A percentile compares a stretch with the other conserved stretches of the same genome.
Conservation (phyloP, 2,329 filamentous ascomycete species). For the Penicillium expansum region DNA sequence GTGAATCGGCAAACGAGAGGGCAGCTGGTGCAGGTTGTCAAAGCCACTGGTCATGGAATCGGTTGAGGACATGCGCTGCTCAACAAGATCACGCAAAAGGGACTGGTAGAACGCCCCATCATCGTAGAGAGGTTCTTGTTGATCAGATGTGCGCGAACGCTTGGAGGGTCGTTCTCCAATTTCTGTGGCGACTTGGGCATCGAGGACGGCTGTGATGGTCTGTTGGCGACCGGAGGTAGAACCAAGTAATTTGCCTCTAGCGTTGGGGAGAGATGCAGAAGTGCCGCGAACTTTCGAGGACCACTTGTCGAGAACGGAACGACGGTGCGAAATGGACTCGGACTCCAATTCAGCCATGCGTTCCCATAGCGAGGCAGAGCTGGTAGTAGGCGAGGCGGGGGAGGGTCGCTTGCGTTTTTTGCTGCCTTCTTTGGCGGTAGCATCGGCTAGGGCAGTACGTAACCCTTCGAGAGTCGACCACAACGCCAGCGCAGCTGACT, state of each 20-base stretch:
- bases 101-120: conserved; percentile 94
- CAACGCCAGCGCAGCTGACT: conserved; percentile 78
- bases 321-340: conserved; percentile 59
- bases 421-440: conserved; percentile 31
- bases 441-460: conserved; percentile 39
- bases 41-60: conserved; percentile 48
- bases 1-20: conserved; percentile 39
- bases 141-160: conserved; percentile 27
- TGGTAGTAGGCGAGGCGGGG: conserved; percentile 51
- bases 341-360: conserved; percentile 66
- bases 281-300: conserved; percentile 68
- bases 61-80: conserved; percentile 72
- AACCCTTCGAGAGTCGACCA: conserved; percentile 66
- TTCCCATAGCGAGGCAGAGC: conserved; percentile 68
- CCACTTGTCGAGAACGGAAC: conserved; percentile 83
- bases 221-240: conserved; percentile 52
- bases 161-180: conserved; percentile 34
- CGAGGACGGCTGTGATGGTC: conserved; percentile 44
- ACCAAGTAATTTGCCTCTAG: conserved; percentile 61
- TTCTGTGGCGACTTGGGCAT: conserved; percentile 46
- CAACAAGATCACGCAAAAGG: conserved; percentile 86
- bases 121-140: conserved; percentile 69
- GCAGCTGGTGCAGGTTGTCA: conserved; percentile 38
- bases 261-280: conserved; percentile 52
- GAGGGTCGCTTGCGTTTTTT: conserved; percentile 50